These are phyloP conservation scores for Globisporangium uncinulatum DNA, from an alignment of 352 stramenopile genomes.

Conservation along the genomic window DNA sequence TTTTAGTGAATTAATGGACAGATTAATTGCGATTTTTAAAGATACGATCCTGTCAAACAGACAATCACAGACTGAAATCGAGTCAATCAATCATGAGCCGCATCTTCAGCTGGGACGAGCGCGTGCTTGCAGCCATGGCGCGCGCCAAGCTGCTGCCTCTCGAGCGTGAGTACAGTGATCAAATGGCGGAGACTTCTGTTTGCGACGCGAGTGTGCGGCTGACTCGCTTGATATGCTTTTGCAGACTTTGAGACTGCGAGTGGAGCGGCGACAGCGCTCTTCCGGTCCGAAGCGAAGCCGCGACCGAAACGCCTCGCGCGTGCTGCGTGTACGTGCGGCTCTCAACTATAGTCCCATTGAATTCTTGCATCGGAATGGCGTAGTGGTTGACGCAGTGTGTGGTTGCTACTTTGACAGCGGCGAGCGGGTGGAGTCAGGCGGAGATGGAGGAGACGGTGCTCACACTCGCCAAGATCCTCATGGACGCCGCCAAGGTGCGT, in stretches of 20 bases:
- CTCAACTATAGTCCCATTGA: no score
- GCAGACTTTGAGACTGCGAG: constrained; percentile 58
- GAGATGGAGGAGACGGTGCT: constrained; percentile 51
- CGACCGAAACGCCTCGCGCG: constrained; percentile 50
- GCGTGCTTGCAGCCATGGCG: constrained; percentile 45
- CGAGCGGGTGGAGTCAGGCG: constrained; percentile 48
- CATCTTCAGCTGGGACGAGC: constrained; percentile 51
- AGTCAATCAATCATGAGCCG: constrained; percentile 37
- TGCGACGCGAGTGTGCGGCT: no score
- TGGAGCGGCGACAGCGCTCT: constrained; percentile 50
- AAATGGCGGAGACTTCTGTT: no score
- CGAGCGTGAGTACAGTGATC: constrained; percentile 39
- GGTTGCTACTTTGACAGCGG: no score
- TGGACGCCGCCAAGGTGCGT: constrained; percentile 59
- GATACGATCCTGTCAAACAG: no score
- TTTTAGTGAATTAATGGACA: background rate
- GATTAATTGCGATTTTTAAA: background rate
- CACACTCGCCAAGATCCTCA: constrained; percentile 66
- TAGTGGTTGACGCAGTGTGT: no score
- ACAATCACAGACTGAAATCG: no score
- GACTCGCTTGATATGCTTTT: no score
- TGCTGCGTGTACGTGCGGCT: constrained; percentile 38
- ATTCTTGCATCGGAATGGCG: no score
- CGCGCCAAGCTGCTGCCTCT: constrained; percentile 24
- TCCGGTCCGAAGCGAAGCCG: constrained; percentile 53